These are phyloP conservation scores for Penicillium frequentans DNA, from an alignment of 2,329 filamentous ascomycete genomes.

Conservation along the genomic window DNA sequence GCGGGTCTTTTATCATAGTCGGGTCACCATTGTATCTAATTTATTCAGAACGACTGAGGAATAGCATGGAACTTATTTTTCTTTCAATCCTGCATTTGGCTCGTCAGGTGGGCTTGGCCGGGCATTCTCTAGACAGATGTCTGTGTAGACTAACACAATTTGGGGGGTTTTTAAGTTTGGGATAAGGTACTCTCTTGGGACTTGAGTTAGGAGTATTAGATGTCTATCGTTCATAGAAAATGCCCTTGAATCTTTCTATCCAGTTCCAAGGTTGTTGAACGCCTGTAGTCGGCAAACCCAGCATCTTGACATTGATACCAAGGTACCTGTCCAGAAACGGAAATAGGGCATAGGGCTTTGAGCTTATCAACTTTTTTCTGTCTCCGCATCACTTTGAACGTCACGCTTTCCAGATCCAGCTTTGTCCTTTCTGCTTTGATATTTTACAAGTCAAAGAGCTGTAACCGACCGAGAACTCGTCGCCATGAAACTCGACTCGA, in stretches of 20 bases:
- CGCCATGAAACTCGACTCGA: conserved; percentile 91
- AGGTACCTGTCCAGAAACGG: conserved; percentile 23
- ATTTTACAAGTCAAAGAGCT: not conserved
- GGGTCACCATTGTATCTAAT: conserved; percentile 33
- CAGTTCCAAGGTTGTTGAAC: not conserved
- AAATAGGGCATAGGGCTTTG: conserved; percentile 43
- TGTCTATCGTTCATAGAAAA: not conserved
- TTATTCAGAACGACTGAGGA: conserved; percentile 36
- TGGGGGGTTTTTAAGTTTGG: not conserved
- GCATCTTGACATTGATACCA: not conserved
- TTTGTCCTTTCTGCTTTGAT: not conserved
- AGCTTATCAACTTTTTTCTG: conserved; percentile 32
- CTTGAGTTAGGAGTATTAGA: not conserved
- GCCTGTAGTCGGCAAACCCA: not conserved
- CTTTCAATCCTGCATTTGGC: conserved; percentile 14
- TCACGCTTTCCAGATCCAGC: conserved; percentile 1
- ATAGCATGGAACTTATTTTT: conserved; percentile 29
- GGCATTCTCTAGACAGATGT: conserved; percentile 1
- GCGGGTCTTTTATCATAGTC: conserved; percentile 19
- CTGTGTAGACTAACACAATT: conserved; percentile 11
- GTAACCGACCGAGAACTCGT: not conserved
- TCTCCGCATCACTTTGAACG: conserved; percentile 17
- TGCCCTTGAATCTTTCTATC: not conserved
- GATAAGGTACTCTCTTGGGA: not conserved
- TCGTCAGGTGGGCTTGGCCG: conserved; percentile 2